Percentiles rank a stretch among this genome's conserved stretches.
Conservation (phyloP, 202 grass and related monocot genomes). For the Eragrostis tef region DNA sequence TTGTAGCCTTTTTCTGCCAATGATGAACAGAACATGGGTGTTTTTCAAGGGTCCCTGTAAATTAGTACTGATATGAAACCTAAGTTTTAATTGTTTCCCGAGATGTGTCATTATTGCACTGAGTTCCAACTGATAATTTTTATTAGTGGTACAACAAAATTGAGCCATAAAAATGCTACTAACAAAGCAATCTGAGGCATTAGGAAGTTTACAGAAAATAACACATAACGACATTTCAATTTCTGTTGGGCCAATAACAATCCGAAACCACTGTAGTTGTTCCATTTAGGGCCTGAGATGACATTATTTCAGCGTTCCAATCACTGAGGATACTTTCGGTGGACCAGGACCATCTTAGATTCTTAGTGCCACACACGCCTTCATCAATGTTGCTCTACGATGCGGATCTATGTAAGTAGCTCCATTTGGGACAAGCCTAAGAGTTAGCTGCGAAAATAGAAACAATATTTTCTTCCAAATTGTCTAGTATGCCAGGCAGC, state of each 20-base stretch:
- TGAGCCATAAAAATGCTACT: too few relatives aligned
- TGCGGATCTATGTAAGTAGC: too few relatives aligned
- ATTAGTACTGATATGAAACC: background rate
- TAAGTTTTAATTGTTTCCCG: background rate
- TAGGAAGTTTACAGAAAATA: background rate
- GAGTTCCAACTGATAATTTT: background rate
- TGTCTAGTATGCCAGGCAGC: too few relatives aligned
- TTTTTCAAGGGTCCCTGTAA: background rate
- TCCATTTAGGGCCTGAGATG: too few relatives aligned
- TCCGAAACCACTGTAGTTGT: background rate
- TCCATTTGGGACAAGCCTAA: background rate
- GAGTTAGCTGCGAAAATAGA: too few relatives aligned
- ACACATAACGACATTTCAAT: background rate
- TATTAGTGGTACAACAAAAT: too few relatives aligned
- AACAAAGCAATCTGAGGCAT: background rate
- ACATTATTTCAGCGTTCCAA: background rate
- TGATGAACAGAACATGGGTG: background rate
- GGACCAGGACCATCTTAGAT: background rate
- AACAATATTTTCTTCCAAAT: too few relatives aligned
- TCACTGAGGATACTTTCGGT: background rate
- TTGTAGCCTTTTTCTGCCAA: background rate
- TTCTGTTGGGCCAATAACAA: background rate
- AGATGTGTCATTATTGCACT: background rate
- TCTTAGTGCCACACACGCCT: background rate
- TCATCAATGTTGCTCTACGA: background rate